phyloP scores from a whole-genome alignment of 768 basidiomycete genomes.

The Exidia glandulosa region DNA sequence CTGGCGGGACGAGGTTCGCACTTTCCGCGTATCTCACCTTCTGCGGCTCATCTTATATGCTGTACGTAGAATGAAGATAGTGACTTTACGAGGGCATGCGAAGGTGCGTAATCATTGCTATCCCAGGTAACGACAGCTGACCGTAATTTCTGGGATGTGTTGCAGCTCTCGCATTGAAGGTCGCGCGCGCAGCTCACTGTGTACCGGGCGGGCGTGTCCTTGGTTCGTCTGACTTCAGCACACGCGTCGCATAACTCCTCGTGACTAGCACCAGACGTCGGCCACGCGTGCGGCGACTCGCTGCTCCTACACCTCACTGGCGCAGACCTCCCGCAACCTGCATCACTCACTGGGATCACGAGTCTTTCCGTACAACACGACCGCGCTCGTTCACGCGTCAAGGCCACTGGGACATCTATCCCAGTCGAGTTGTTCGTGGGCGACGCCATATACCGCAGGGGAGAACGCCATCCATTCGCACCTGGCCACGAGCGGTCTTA shows the following conservation, averaged over 20 bases:
- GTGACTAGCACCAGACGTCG: slow-evolving; percentile 53
- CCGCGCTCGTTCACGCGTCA: slow-evolving; percentile 30
- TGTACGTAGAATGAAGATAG: background rate
- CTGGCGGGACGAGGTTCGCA: slow-evolving; percentile 37
- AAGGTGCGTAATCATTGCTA: slow-evolving; percentile 28
- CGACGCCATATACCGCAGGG: slow-evolving; percentile 27
- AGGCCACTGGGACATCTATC: slow-evolving; percentile 11
- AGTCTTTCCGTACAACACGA: slow-evolving; percentile 37
- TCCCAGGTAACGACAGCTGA: background rate
- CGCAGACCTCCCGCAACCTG: slow-evolving; percentile 34
- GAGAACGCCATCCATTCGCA: slow-evolving; percentile 37
- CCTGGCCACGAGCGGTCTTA: background rate
- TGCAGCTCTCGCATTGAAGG: slow-evolving; percentile 40
- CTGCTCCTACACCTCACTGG: slow-evolving; percentile 42
- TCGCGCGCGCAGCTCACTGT: slow-evolving; percentile 32
- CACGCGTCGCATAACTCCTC: too few species aligned
- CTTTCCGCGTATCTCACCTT: too few species aligned
- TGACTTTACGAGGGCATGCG: slow-evolving; percentile 46
- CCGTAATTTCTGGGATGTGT: too few species aligned
- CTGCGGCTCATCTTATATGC: too few species aligned
- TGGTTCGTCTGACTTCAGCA: slow-evolving; percentile 28
- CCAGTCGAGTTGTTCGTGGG: background rate
- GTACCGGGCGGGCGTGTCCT: slow-evolving; percentile 36
- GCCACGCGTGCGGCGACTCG: slow-evolving; percentile 60
- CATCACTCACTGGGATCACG: slow-evolving; percentile 45